Evolutionary conservation across 148 eudicot species (phyloP).

Genomic region (Rhododendron griersonianum): DNA sequence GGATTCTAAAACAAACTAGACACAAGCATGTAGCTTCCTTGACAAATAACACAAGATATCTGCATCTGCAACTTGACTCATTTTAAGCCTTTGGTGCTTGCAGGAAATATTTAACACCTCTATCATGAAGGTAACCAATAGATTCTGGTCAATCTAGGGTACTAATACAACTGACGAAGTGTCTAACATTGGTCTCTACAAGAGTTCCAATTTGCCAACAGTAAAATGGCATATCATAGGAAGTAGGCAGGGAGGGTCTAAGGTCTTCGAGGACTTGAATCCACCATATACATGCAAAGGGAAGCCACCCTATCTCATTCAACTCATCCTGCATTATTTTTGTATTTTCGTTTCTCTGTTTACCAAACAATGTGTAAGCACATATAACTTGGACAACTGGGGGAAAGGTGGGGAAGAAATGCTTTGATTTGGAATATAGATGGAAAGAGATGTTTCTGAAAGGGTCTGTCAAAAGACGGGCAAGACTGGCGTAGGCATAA

Average conservation of each 20-base stretch:
- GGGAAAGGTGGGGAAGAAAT: background rate
- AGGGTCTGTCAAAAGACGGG: background rate
- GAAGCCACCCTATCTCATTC: background rate
- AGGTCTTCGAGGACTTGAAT: background rate
- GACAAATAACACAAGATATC: background rate
- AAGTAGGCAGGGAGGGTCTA: background rate
- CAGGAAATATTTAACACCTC: background rate
- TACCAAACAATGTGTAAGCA: background rate
- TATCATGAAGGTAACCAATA: background rate
- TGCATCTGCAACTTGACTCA: background rate
- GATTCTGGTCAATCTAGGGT: background rate
- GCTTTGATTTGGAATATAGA: background rate
- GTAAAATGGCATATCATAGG: background rate
- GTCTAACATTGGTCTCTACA: background rate
- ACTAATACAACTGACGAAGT: background rate
- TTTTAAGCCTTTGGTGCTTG: background rate
- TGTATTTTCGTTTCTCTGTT: background rate
- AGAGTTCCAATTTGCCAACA: background rate
- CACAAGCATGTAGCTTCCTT: background rate
- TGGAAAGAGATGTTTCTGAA: background rate
- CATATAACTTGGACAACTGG: background rate
- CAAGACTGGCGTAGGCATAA: background rate
- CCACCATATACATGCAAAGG: background rate
- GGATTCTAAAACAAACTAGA: background rate
- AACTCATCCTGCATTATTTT: background rate